Evolutionary conservation across 106 monocot genomes (phyloP).

Genomic region (Dioscorea alata): DNA sequence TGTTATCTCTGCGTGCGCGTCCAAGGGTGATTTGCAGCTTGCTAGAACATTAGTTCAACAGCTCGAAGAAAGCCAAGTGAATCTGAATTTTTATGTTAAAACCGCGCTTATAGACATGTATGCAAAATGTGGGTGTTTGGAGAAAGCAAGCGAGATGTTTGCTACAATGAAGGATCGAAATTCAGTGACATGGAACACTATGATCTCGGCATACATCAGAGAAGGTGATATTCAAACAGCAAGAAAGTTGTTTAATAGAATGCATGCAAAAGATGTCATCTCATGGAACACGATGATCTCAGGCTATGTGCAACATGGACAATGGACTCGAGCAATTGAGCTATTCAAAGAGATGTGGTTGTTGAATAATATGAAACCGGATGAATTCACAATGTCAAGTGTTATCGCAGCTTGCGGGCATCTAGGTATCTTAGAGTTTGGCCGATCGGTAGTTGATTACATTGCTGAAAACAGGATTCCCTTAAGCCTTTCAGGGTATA

Average conservation of each 20-base stretch:
- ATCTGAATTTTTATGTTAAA: slow-evolving; percentile 22
- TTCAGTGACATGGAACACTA: slow-evolving; percentile 27
- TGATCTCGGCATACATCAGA: slow-evolving; percentile 21
- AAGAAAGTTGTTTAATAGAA: slow-evolving; percentile 16
- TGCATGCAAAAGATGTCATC: slow-evolving; percentile 29
- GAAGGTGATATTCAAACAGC: slow-evolving; percentile 13
- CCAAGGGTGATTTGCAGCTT: slow-evolving; percentile 15
- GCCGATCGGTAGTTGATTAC: slow-evolving; percentile 5
- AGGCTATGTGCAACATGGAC: slow-evolving; percentile 24
- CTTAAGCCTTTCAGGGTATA: slow-evolving; percentile 6
- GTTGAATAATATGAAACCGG: slow-evolving; percentile 12
- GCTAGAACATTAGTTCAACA: slow-evolving; percentile 15
- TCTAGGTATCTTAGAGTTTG: slow-evolving; percentile 23
- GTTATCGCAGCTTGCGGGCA: slow-evolving; percentile 34
- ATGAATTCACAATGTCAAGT: slow-evolving; percentile 25
- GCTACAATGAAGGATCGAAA: slow-evolving; percentile 16
- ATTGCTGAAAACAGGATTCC: slow-evolving; percentile 7
- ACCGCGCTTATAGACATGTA: slow-evolving; percentile 33
- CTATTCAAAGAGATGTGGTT: slow-evolving; percentile 22
- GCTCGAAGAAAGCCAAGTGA: slow-evolving; percentile 9
- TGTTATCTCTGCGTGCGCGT: slow-evolving; percentile 20
- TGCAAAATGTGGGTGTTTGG: slow-evolving; percentile 23
- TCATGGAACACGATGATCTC: slow-evolving; percentile 46
- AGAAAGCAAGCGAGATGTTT: slow-evolving; percentile 19
- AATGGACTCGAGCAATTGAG: slow-evolving; percentile 20